phyloP scores from a whole-genome alignment of 768 basidiomycete genomes.

The Boletellus emodensis region DNA sequence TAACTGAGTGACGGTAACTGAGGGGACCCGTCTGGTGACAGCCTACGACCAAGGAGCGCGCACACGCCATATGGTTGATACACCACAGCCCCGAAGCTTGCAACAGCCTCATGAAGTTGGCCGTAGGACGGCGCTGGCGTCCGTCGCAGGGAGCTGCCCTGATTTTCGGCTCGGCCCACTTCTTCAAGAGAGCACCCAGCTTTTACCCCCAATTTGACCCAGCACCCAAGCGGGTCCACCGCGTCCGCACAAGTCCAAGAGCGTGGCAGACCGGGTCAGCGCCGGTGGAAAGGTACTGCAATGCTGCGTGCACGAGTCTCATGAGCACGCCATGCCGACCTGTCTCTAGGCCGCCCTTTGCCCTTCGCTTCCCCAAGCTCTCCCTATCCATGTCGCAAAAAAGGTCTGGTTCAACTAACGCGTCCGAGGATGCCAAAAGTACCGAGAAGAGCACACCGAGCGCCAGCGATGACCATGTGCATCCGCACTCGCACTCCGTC shows the following conservation, averaged over 20 bases:
- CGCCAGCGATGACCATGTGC: conserved; percentile 37
- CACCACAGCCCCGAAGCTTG: conserved; percentile 6
- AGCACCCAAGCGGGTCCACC: background rate
- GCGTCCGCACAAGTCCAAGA: background rate
- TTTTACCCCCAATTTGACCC: background rate
- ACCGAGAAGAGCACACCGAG: conserved; percentile 4
- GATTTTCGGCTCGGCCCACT: conserved; percentile 11
- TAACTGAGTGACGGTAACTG: too few species aligned
- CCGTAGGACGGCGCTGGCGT: conserved; percentile 11
- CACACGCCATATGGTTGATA: conserved; percentile 2
- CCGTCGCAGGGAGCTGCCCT: conserved; percentile 9
- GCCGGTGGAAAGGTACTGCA: conserved; percentile 13
- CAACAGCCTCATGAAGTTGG: conserved; percentile 15
- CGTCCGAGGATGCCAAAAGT: conserved; percentile 27
- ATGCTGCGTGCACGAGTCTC: background rate
- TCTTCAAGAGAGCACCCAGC: conserved; percentile 2
- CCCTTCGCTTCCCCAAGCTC: background rate
- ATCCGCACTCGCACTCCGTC: conserved; percentile 59
- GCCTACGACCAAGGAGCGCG: background rate
- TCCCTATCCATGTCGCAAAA: conserved; percentile 20
- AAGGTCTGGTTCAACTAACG: conserved; percentile 16
- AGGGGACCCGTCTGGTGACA: background rate
- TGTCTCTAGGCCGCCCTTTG: conserved; percentile 13
- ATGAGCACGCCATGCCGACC: conserved; percentile 8
- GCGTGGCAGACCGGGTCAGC: background rate